These are phyloP conservation scores for Umbellularia californica DNA, from an alignment of 164 flowering plant genomes.

Conservation along the genomic window DNA sequence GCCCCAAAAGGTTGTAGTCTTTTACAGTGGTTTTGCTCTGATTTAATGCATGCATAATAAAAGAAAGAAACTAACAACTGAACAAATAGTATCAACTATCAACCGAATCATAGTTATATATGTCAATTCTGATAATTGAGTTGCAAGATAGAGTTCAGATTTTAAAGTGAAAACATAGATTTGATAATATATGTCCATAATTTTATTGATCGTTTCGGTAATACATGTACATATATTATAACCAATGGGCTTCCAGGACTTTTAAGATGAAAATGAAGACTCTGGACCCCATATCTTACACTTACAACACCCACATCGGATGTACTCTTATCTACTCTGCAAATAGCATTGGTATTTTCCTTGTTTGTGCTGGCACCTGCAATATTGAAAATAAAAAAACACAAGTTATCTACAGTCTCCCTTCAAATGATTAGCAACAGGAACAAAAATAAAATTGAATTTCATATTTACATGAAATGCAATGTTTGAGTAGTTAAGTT, in stretches of 20 bases:
- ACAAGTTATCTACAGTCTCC: constrained; percentile 1
- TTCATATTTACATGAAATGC: not conserved
- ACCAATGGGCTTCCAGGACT: not conserved
- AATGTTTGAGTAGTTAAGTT: not conserved
- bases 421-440: not conserved
- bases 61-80: too few species aligned
- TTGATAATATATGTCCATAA: too few species aligned
- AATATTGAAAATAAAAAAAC: not conserved
- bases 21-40: too few species aligned
- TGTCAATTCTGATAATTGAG: too few species aligned
- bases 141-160: too few species aligned
- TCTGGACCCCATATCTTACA: not conserved
- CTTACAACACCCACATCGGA: not conserved
- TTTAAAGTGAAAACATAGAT: too few species aligned
- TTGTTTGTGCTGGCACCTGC: constrained; percentile 9
- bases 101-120: too few species aligned
- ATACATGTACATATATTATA: not conserved
- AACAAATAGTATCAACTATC: too few species aligned
- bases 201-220: not conserved
- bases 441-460: not conserved
- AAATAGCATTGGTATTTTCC: constrained; percentile 12
- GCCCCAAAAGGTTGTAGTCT: too few species aligned
- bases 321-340: constrained; percentile 9
- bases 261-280: not conserved
- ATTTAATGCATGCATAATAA: too few species aligned